Conservation (phyloP, 2,329 filamentous ascomycete species). For the Neoscytalidium dimidiatum region DNA sequence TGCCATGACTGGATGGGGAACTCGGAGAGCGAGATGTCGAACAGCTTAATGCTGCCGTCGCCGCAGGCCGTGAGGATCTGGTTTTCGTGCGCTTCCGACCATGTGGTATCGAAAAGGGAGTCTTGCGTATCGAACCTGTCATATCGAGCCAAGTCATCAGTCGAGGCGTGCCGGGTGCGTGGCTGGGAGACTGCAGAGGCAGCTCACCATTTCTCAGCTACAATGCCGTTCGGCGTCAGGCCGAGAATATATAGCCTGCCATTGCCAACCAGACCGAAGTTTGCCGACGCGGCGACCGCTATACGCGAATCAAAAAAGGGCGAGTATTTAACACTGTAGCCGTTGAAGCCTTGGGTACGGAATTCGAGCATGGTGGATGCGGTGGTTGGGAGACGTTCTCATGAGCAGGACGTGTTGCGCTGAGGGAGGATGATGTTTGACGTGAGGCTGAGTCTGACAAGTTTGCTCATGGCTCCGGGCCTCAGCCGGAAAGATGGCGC, state of each 20-base stretch:
- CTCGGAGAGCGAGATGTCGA: conserved; percentile 76
- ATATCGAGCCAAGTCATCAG: neutral
- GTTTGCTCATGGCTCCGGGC: conserved; percentile 15
- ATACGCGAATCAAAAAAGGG: conserved; percentile 96
- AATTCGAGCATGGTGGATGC: conserved; percentile 78
- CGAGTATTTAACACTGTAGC: conserved; percentile 96
- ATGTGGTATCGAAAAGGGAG: conserved; percentile 89
- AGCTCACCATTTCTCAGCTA: conserved; percentile 74
- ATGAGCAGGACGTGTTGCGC: neutral
- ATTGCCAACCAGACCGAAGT: conserved; percentile 97
- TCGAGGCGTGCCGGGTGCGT: neutral
- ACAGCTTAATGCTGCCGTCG: conserved; percentile 93
- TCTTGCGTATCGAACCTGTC: conserved; percentile 93
- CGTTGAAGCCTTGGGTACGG: conserved; percentile 90
- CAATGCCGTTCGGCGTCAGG: conserved; percentile 79
- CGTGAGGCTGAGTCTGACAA: neutral
- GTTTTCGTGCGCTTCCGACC: conserved; percentile 96
- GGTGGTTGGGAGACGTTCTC: neutral
- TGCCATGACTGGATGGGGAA: conserved; percentile 92
- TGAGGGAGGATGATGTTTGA: neutral
- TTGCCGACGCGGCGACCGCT: conserved; percentile 85
- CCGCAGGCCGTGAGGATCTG: conserved; percentile 87
- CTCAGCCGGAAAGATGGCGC: conserved; percentile 1
- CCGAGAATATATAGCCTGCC: conserved; percentile 84
- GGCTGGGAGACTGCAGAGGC: neutral